Conservation (phyloP, 1,139 yeast genomes). For the Magnusiomyces sp. region DNA sequence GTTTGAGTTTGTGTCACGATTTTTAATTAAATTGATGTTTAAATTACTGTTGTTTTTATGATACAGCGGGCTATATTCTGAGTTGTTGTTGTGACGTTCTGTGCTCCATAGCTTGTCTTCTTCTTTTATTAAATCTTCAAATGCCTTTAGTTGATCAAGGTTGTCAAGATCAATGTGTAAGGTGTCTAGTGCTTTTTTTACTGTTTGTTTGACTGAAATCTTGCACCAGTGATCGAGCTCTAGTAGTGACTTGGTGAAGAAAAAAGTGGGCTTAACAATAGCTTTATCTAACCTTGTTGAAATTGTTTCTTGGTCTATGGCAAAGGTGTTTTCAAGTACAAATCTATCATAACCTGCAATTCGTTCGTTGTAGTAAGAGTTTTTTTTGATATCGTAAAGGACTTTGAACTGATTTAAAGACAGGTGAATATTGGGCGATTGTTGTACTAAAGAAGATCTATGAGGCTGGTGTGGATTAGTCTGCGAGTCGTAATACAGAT, state of each 20-base stretch:
- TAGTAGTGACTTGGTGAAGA: constrained; percentile 2
- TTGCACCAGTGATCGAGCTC: constrained; percentile 7
- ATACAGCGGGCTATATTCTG: too few relatives aligned
- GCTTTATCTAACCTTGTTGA: constrained; percentile 1
- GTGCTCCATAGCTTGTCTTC: not conserved
- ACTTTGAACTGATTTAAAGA: constrained; percentile 1
- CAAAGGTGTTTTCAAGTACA: not conserved
- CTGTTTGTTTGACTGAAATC: not conserved
- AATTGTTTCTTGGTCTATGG: not conserved
- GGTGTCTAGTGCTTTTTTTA: not conserved
- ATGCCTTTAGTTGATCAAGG: not conserved
- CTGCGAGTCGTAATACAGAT: not conserved
- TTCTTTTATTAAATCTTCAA: not conserved
- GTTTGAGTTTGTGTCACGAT: too few relatives aligned
- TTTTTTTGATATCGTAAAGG: constrained; percentile 1
- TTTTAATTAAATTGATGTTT: too few relatives aligned
- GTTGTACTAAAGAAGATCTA: not conserved
- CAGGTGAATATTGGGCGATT: not conserved
- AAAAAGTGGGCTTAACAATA: constrained; percentile 2
- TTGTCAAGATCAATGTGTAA: not conserved
- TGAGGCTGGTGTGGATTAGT: too few relatives aligned
- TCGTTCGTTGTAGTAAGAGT: not conserved
- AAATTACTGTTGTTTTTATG: too few relatives aligned
- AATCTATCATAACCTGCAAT: not conserved
- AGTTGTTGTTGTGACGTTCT: too few relatives aligned